These are phyloP conservation scores for Pythium vanterpoolii DNA, from an alignment of 352 stramenopile genomes.

Conservation along the genomic window DNA sequence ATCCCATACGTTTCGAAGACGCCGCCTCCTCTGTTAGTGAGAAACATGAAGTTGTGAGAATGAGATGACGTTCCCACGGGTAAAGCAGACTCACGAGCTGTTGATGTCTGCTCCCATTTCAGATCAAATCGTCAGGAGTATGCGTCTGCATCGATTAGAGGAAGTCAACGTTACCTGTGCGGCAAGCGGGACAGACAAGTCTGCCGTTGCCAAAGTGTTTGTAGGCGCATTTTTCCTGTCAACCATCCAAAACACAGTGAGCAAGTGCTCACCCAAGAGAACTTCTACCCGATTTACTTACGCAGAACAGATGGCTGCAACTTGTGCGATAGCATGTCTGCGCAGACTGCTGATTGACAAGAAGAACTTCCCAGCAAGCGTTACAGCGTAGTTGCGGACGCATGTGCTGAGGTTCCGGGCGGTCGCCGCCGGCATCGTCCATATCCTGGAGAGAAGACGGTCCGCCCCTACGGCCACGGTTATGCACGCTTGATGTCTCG, in stretches of 20 bases:
- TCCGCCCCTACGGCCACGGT: slow-evolving; percentile 29
- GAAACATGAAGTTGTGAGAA: not conserved
- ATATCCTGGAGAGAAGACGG: slow-evolving; percentile 43
- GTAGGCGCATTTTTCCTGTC: slow-evolving; percentile 82
- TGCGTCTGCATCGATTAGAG: not conserved
- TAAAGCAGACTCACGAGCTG: slow-evolving; percentile 34
- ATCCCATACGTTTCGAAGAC: slow-evolving; percentile 66
- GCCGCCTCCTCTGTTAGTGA: slow-evolving; percentile 32
- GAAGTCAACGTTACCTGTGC: slow-evolving; percentile 29
- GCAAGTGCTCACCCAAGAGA: not conserved
- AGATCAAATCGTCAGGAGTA: not conserved
- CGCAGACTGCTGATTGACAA: slow-evolving; percentile 55
- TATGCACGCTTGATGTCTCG: slow-evolving; percentile 63
- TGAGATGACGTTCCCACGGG: not conserved
- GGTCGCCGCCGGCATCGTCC: slow-evolving; percentile 29
- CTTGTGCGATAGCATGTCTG: slow-evolving; percentile 78
- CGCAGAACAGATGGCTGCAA: slow-evolving; percentile 77
- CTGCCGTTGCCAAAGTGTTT: slow-evolving; percentile 71
- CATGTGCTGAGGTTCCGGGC: slow-evolving; percentile 25
- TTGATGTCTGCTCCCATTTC: slow-evolving; percentile 35
- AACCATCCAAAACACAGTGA: not conserved
- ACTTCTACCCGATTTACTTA: not conserved
- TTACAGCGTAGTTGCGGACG: slow-evolving; percentile 73
- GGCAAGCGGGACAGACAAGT: slow-evolving; percentile 60
- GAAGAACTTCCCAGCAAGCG: slow-evolving; percentile 68